These are phyloP conservation scores for Heterobasidion annosum DNA, from an alignment of 1,284 basidiomycete species.

Conservation along the genomic window DNA sequence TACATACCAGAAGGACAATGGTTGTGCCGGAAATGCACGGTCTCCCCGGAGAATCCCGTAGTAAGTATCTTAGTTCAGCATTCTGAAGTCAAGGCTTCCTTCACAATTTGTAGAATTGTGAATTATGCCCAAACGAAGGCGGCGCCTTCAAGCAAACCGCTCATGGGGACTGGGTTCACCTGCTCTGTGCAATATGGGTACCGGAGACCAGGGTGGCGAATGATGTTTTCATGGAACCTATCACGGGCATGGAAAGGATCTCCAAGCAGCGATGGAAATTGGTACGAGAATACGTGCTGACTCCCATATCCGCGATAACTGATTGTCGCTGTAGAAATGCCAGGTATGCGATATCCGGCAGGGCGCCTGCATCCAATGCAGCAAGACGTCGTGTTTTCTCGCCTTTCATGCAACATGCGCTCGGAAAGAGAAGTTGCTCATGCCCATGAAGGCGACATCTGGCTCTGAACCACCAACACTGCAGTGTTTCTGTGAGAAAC, in stretches of 20 bases:
- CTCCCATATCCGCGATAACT: neutral
- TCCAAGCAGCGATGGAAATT: slow-evolving; percentile 93
- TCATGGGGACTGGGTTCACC: slow-evolving; percentile 90
- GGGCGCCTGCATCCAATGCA: slow-evolving; percentile 97
- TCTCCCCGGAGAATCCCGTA: slow-evolving; percentile 94
- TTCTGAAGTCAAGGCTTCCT: neutral
- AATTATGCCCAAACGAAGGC: slow-evolving; percentile 93
- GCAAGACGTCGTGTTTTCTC: slow-evolving; percentile 83
- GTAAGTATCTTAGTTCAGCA: slow-evolving; percentile 35
- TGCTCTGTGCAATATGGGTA: slow-evolving; percentile 97
- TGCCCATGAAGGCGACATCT: slow-evolving; percentile 82
- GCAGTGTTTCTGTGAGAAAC: slow-evolving; percentile 80
- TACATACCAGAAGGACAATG: slow-evolving; percentile 99
- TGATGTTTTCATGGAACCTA: slow-evolving; percentile 97
- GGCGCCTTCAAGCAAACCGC: slow-evolving; percentile 99
- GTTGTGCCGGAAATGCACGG: slow-evolving; percentile 97
- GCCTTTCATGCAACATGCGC: slow-evolving; percentile 98
- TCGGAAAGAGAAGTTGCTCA: slow-evolving; percentile 71
- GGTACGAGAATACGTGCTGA: slow-evolving; percentile 35
- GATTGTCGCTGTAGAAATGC: slow-evolving; percentile 51
- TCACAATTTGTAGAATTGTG: slow-evolving; percentile 59
- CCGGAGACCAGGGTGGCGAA: slow-evolving; percentile 94
- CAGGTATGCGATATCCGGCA: slow-evolving; percentile 74
- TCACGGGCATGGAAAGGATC: slow-evolving; percentile 85
- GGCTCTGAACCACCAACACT: slow-evolving; percentile 64